Evolutionary conservation across 352 stramenopile genomes (phyloP).

Genomic region (Phytophthora syringae): DNA sequence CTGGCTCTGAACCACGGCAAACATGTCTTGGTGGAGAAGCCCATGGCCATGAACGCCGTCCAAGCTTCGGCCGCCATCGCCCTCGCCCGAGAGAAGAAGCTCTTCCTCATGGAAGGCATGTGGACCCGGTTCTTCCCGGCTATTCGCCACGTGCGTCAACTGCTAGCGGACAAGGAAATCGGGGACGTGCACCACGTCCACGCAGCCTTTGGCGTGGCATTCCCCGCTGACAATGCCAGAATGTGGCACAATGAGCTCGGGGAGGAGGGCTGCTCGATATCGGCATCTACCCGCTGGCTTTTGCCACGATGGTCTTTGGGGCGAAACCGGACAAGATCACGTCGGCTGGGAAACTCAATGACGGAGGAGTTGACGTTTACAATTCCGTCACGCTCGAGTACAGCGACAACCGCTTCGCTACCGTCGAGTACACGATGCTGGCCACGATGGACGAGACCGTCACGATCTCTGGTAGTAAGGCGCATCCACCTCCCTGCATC

Average conservation of each 20-base stretch:
- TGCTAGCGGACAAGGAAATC: constrained; percentile 49
- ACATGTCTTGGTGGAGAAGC: constrained; percentile 92
- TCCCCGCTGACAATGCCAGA: constrained; percentile 35
- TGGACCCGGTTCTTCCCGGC: constrained; percentile 88
- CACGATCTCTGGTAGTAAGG: constrained; percentile 72
- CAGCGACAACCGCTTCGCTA: constrained; percentile 53
- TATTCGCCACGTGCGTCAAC: constrained; percentile 51
- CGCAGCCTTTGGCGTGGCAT: constrained; percentile 54
- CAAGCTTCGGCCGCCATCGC: constrained; percentile 72
- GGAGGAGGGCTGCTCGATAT: constrained; percentile 80
- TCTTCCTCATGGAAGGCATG: constrained; percentile 85
- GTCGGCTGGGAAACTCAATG: constrained; percentile 53
- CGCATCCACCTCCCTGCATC: constrained; percentile 61
- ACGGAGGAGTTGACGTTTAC: constrained; percentile 61
- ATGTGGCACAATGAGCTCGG: constrained; percentile 76
- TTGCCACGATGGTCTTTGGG: constrained; percentile 72
- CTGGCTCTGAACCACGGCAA: constrained; percentile 77
- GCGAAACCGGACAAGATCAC: constrained; percentile 54
- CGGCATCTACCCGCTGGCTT: constrained; percentile 81
- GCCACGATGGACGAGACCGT: constrained; percentile 71
- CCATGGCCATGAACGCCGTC: constrained; percentile 78
- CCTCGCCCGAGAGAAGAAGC: constrained; percentile 55
- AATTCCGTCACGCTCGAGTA: constrained; percentile 67
- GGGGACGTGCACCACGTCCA: constrained; percentile 61
- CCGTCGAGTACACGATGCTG: constrained; percentile 71